Conservation (phyloP, 495 filamentous ascomycete species). For the Neurospora sp. region DNA sequence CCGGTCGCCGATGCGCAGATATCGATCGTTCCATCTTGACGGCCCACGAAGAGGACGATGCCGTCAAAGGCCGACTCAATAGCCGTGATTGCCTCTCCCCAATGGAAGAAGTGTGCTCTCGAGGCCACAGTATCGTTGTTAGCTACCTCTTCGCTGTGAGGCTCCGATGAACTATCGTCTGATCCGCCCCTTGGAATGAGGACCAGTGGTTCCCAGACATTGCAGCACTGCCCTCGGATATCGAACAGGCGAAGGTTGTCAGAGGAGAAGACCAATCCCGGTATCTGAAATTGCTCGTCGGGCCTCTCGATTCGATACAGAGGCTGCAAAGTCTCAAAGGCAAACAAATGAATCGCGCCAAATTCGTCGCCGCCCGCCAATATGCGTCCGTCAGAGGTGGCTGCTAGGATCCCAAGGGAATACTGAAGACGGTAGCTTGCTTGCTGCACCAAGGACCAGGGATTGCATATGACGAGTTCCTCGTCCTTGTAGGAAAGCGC, state of each 20-base stretch:
- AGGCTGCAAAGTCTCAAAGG: constrained; percentile 2
- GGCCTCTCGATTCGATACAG: background rate
- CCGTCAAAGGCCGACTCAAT: constrained; percentile 9
- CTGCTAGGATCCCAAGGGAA: background rate
- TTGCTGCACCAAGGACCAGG: constrained; percentile 3
- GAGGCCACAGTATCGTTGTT: constrained; percentile 9
- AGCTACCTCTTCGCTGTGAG: constrained; percentile 8
- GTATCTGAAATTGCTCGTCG: background rate
- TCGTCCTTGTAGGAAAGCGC: constrained; percentile 9
- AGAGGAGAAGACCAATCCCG: background rate
- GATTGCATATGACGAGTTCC: background rate
- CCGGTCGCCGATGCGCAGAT: constrained; percentile 8
- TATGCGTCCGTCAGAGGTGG: constrained; percentile 2
- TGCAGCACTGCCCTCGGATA: constrained; percentile 1
- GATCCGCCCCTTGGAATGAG: constrained; percentile 8
- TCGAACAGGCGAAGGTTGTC: constrained; percentile 6
- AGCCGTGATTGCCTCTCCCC: constrained; percentile 8
- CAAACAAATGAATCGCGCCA: constrained; percentile 3
- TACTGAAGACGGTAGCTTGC: background rate
- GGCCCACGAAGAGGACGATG: constrained; percentile 12
- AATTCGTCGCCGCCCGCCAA: background rate
- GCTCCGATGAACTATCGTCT: constrained; percentile 9
- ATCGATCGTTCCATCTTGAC: constrained; percentile 16
- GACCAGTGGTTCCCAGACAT: constrained; percentile 5
- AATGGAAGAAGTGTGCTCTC: background rate